Evolutionary conservation across 2,329 filamentous ascomycete species (phyloP), one percentile per base, ranked within the genome.

Genomic region (Hymenoscyphus repandus): DNA sequence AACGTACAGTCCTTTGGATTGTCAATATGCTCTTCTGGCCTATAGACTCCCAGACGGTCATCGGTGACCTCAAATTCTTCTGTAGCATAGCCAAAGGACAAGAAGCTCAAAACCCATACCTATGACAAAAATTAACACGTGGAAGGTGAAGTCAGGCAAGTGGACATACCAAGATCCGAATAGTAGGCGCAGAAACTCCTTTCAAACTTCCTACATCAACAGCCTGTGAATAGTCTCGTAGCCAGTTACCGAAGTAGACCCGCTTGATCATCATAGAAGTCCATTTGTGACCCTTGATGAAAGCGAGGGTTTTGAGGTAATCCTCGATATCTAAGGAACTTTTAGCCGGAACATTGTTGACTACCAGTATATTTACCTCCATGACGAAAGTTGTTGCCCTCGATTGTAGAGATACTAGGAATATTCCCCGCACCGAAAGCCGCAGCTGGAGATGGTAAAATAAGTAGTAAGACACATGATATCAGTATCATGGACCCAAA

Each of bases 221-320:
- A 33, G 88, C 88, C 64, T 92, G 88, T 11, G 86, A 90, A 67
- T 93, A 93, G 71, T 92, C 88, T 53, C 88, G 55, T 7, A 92
- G 73, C 88, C 88, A 93, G 69, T 93, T 93, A 51, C 88, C 88
- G 72, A 92, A 92, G 70, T 90, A 92, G 30, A 85, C 84, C 49
- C 87, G 78, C 70, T 86, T 86, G 47, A 92, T 77, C 70, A 88
- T 80, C 74, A 88, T 83, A 12, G 82, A 82, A 1, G 86, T 88
- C 88, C 88, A 93, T 72, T 92, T 92, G 66, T 90, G 88, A 51
- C 88, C 88, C 56, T 85, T 78, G 51, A 92, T 76, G 62, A 89
- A 91, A 30, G 85, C 80, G 58, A 92, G 71, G 5, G 82, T 87
- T 68, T 88, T 86, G 62, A 93, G 80, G 71, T 88, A 83, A 68